Percentiles rank a stretch among this genome's conserved stretches.
phyloP scores from a whole-genome alignment of 192 early-diverging fungal genomes.

The Helicostylum pulchrum region DNA sequence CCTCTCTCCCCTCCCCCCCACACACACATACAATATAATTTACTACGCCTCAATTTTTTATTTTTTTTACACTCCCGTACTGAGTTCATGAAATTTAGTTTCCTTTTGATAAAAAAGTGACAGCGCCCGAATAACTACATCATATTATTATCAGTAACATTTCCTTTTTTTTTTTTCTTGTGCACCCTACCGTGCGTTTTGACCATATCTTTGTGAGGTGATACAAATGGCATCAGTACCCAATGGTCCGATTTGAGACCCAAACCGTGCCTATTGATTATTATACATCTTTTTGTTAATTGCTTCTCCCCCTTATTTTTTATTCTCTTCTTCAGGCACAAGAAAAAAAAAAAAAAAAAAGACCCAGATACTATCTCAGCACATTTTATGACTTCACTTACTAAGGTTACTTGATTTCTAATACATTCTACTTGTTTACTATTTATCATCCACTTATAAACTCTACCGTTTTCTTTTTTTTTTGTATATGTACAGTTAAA shows the following conservation, averaged over 20 bases:
- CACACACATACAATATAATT: too few species aligned
- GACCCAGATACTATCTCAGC: background rate
- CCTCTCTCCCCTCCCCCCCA: too few species aligned
- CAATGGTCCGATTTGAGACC: conserved; percentile 7
- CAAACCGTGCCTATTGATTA: conserved; percentile 26
- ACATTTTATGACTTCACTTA: background rate
- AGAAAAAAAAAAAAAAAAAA: background rate
- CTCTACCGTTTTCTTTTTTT: conserved; percentile 33
- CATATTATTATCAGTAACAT: conserved; percentile 1
- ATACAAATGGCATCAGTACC: conserved; percentile 13
- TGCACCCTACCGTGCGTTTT: conserved; percentile 12
- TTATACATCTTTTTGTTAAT: background rate
- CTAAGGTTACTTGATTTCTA: conserved; percentile 10
- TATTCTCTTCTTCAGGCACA: background rate
- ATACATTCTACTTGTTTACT: conserved; percentile 9
- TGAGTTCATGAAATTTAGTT: too few species aligned
- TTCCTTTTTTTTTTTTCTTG: background rate
- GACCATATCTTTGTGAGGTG: conserved; percentile 22
- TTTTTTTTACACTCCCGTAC: too few species aligned
- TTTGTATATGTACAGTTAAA: too few species aligned
- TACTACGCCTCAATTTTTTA: too few species aligned
- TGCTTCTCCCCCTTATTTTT: background rate
- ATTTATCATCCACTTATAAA: conserved; percentile 21
- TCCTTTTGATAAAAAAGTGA: too few species aligned
- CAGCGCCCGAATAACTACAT: background rate